phyloP scores from a whole-genome alignment of 1,284 basidiomycete species.

The Hemileia vastatrix region DNA sequence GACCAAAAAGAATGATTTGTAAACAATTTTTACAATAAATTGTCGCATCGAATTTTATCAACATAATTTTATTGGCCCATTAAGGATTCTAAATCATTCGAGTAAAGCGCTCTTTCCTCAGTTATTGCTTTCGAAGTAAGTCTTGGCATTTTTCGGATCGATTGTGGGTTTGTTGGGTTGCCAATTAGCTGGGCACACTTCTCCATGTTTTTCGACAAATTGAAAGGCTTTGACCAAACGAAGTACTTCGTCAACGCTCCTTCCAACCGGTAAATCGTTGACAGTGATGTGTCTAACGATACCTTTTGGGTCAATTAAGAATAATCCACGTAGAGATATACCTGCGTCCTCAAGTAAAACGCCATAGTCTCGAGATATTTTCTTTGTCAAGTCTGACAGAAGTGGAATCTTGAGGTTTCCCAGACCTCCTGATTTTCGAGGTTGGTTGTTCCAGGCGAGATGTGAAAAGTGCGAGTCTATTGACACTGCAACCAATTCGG shows the following conservation, averaged over 20 bases:
- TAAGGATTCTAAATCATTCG: too few species aligned
- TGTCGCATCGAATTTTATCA: too few species aligned
- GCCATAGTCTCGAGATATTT: constrained; percentile 58
- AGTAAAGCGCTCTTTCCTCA: too few species aligned
- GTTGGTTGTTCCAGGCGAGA: constrained; percentile 69
- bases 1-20: too few species aligned
- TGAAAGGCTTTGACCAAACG: constrained; percentile 85
- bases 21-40: too few species aligned
- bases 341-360: constrained; percentile 77
- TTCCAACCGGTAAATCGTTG: constrained; percentile 80
- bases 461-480: constrained; percentile 82
- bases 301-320: constrained; percentile 82
- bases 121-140: too few species aligned
- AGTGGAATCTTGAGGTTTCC: constrained; percentile 72
- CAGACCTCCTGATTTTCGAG: constrained; percentile 71
- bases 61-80: too few species aligned
- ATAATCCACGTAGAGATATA: constrained; percentile 71
- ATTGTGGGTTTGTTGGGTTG: too few species aligned
- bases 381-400: constrained; percentile 47
- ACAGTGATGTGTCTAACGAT: constrained; percentile 69
- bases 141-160: too few species aligned
- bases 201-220: constrained; percentile 73
- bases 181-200: constrained; percentile 78
- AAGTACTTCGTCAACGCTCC: constrained; percentile 78
- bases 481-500: constrained; percentile 60